Base-by-base conservation (phyloP, 192 early-diverging fungal genomes). In the Coemansia sp. region DNA sequence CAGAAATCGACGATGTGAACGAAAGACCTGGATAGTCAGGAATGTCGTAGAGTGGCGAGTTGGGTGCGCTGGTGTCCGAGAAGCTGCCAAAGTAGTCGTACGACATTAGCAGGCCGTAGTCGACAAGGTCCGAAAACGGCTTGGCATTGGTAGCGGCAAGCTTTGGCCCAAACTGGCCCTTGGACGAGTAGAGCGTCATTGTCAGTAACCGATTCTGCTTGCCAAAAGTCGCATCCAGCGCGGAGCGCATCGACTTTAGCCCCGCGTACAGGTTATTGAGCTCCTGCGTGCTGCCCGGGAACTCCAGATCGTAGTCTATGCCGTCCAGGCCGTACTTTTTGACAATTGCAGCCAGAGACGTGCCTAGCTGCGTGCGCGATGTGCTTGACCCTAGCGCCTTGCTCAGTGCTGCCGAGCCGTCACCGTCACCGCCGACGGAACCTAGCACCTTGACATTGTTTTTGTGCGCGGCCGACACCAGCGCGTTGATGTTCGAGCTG, bases 81-180 rank as follows among this genome's bases (percentile, higher is more conserved):
- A 84, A 53, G 78, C 64, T 48, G n/a, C 83, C 82, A 56, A 82
- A 65, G 36, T 70, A 80, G 71, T 85, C 86, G 55, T 89, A 88
- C 12, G 79, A 81, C 86, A 90, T 89, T 11, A 92, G 56, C 46
- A 87, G 83, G 27, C 88, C 81, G 35, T 79, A 81, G 62, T 84
- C 75, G 12, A 92, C 74, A 21, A 82, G 60, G 47, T 82, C 75
- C 14, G 80, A 81, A 64, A 82, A 87, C 7, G 63, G 76, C 54
- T 70, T 78, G 28, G 86, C 75, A 21, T 87, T 75, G 4, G 58
- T 58, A 41, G 82, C 42, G 19, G 64, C 55, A 0, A 82, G 75
- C 22, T 53, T 74, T 43, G 52, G 79, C 41, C 52, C 77, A 62
- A 57, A 79, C 73, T 61, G 80, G 75, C 27, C 85, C 52, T 42